Percentiles rank a stretch among this genome's conserved stretches.
phyloP scores from a whole-genome alignment of 1,284 basidiomycete genomes.

The Ganoderma leucocontextum region DNA sequence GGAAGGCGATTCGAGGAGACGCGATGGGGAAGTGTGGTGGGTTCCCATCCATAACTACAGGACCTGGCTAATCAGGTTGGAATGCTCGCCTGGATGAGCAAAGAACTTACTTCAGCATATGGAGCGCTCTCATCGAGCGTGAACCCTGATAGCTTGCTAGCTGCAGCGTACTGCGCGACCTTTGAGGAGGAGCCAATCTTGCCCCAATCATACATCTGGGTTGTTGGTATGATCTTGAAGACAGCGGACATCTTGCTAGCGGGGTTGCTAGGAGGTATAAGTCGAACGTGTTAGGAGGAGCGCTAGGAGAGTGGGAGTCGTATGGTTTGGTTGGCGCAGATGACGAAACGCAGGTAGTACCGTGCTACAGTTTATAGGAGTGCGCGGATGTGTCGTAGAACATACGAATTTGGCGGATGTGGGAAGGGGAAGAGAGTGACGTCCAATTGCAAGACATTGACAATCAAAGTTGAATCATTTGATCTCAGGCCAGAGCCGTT shows the following conservation, averaged over 20 bases:
- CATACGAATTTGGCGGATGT: not conserved
- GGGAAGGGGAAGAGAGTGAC: not conserved
- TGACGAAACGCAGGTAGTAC: not conserved
- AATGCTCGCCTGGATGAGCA: not conserved
- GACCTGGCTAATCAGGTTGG: not conserved
- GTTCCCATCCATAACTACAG: constrained; percentile 91
- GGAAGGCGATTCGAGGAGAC: constrained; percentile 45
- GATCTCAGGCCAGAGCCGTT: not conserved
- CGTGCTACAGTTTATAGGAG: not conserved
- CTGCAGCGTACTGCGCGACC: constrained; percentile 63
- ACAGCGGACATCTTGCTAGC: constrained; percentile 44
- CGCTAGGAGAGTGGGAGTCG: too few relatives aligned
- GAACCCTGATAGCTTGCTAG: constrained; percentile 54
- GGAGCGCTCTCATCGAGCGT: constrained; percentile 60
- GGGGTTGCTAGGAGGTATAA: not conserved
- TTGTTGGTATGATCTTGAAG: constrained; percentile 76
- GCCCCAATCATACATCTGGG: constrained; percentile 81
- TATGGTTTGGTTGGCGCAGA: not conserved
- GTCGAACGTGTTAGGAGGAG: not conserved
- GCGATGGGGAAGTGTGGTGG: constrained; percentile 89
- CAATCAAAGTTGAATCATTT: too few relatives aligned
- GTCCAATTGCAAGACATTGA: not conserved
- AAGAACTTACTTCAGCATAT: constrained; percentile 67
- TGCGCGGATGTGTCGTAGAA: not conserved
- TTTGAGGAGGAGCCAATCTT: constrained; percentile 68